Percentiles rank a stretch among this genome's conserved stretches.
Evolutionary conservation across 2,329 filamentous ascomycete genomes (phyloP).

Genomic region (Zarea fungicola): DNA sequence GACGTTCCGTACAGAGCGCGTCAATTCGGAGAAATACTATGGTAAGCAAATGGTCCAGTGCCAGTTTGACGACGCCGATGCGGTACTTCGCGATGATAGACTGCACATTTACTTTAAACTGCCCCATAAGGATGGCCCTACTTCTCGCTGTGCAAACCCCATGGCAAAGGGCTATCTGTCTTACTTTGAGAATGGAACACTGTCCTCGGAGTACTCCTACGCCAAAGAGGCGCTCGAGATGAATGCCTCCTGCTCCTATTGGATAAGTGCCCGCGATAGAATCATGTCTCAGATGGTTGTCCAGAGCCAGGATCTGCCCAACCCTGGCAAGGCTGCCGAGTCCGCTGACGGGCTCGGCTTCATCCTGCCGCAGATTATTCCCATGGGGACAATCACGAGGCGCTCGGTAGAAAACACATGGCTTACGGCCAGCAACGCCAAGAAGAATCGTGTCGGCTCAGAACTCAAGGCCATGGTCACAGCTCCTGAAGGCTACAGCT

Average conservation of each 20-base stretch:
- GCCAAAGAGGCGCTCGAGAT: slow-evolving; percentile 95
- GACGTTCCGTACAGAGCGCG: slow-evolving; percentile 73
- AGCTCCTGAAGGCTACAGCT: slow-evolving; percentile 83
- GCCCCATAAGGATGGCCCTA: slow-evolving; percentile 91
- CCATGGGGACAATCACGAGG: slow-evolving; percentile 95
- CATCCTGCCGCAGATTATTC: slow-evolving; percentile 91
- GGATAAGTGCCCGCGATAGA: slow-evolving; percentile 91
- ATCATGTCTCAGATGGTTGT: slow-evolving; percentile 96
- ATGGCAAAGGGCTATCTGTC: slow-evolving; percentile 85
- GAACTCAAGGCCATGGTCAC: slow-evolving; percentile 96
- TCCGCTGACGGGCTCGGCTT: slow-evolving; percentile 51
- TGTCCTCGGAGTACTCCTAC: slow-evolving; percentile 83
- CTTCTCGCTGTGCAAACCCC: slow-evolving; percentile 76
- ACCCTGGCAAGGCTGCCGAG: slow-evolving; percentile 17
- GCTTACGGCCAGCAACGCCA: slow-evolving; percentile 96
- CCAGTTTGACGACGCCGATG: slow-evolving; percentile 72
- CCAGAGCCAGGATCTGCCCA: slow-evolving; percentile 60
- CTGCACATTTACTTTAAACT: slow-evolving; percentile 78
- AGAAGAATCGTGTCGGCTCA: slow-evolving; percentile 90
- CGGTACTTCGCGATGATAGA: slow-evolving; percentile 58
- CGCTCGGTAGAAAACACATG: slow-evolving; percentile 96
- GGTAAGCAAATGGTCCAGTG: slow-evolving; percentile 68
- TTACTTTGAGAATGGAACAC: slow-evolving; percentile 84
- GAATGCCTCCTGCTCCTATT: slow-evolving; percentile 98
- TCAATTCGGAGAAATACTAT: slow-evolving; percentile 58